Conservation (phyloP, 225 moss, liverwort and hornwort species). For the Marchantia polymorpha region DNA sequence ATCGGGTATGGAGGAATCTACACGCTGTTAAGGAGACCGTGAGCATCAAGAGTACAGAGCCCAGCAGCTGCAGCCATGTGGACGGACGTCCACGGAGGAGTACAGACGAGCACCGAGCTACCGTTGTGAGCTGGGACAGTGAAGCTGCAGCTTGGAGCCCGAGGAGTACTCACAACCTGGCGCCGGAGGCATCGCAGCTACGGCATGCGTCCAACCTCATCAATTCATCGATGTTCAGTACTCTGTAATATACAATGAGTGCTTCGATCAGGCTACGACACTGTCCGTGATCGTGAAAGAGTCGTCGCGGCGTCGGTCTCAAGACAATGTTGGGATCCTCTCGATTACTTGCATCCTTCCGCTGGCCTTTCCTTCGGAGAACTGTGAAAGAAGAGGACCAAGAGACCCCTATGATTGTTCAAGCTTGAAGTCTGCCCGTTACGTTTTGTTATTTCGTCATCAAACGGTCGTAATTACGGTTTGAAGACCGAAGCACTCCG, state of each 20-base stretch:
- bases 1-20: no score
- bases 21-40: no score
- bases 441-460: neutral
- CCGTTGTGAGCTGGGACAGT: neutral
- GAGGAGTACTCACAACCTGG: neutral
- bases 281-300: neutral
- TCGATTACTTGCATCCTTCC: neutral
- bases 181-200: neutral
- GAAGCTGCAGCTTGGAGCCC: neutral
- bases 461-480: neutral
- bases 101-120: no score
- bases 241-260: neutral
- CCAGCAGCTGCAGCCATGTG: no score
- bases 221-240: neutral
- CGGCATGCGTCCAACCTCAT: neutral
- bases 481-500: neutral
- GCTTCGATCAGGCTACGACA: neutral
- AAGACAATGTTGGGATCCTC: neutral
- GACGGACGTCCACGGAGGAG: no score
- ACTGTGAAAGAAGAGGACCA: neutral
- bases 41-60: no score
- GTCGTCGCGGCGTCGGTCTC: neutral
- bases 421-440: neutral
- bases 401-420: neutral
- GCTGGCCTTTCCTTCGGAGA: neutral